These are phyloP conservation scores for Thymus quinquecostatus DNA, from an alignment of 257 asterid genomes.

Conservation along the genomic window DNA sequence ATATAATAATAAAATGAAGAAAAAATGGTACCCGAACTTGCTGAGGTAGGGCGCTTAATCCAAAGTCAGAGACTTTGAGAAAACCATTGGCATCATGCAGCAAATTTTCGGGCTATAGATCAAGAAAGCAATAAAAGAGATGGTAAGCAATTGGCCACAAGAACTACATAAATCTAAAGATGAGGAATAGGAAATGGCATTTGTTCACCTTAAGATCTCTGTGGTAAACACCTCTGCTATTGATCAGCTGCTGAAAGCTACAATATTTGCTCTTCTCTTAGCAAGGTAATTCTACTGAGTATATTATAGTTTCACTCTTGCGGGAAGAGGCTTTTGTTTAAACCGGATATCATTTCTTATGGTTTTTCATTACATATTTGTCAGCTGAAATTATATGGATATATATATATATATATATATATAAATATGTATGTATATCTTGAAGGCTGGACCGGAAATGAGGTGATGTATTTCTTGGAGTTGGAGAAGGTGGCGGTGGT, in stretches of 20 bases:
- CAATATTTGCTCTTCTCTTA: too few species aligned
- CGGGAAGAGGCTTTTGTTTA: too few species aligned
- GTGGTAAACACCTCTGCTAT: conserved; percentile 92
- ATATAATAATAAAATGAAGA: neutral
- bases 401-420: too few species aligned
- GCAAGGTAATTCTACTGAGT: too few species aligned
- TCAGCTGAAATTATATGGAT: too few species aligned
- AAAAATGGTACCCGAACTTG: conserved; percentile 74
- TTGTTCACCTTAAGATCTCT: conserved; percentile 84
- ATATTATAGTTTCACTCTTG: too few species aligned
- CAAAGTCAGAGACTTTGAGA: conserved; percentile 93
- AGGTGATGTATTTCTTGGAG: too few species aligned
- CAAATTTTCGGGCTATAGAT: conserved; percentile 82
- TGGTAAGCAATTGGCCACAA: neutral
- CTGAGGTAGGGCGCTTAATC: conserved; percentile 95
- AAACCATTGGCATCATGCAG: conserved; percentile 74
- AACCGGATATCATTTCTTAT: too few species aligned
- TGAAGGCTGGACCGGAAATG: too few species aligned
- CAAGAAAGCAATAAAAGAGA: conserved; percentile 24
- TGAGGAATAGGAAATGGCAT: neutral
- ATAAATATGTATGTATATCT: too few species aligned
- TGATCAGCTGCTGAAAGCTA: conserved; percentile 92
- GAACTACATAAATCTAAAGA: neutral
- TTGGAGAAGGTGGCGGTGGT: too few species aligned
- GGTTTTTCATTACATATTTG: too few species aligned